Evolutionary conservation across 1,284 basidiomycete genomes (phyloP).

Genomic region (Xerocomus amazonicus): DNA sequence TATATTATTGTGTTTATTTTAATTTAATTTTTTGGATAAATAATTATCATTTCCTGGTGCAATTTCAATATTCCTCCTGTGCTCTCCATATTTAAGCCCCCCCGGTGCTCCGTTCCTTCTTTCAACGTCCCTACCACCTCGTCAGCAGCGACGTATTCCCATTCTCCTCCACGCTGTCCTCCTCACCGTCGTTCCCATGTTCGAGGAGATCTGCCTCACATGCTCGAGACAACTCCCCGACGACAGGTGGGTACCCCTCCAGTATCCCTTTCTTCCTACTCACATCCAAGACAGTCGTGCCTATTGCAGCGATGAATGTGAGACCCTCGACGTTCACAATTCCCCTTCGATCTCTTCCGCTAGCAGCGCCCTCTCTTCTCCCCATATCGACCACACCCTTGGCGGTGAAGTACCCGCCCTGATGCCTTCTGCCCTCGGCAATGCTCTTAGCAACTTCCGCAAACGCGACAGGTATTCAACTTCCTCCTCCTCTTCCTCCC

Average conservation of each 20-base stretch:
- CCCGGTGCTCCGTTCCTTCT: constrained; percentile 15
- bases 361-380: constrained; percentile 66
- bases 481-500: constrained; percentile 59
- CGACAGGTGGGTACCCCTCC: constrained; percentile 50
- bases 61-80: constrained; percentile 37
- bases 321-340: constrained; percentile 52
- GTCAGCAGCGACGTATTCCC: constrained; percentile 3
- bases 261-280: constrained; percentile 21
- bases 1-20: background rate
- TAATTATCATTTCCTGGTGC: constrained; percentile 30
- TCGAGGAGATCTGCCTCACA: constrained; percentile 69
- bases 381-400: constrained; percentile 48
- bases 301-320: constrained; percentile 74
- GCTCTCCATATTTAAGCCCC: constrained; percentile 35
- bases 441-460: constrained; percentile 43
- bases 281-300: constrained; percentile 45
- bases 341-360: constrained; percentile 66
- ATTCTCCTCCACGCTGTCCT: background rate
- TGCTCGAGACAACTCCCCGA: constrained; percentile 60
- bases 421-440: constrained; percentile 53
- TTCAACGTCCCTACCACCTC: constrained; percentile 17
- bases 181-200: constrained; percentile 44
- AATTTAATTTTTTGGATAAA: background rate
- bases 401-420: constrained; percentile 59
- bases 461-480: constrained; percentile 48